Evolutionary conservation across 306 rosid species (phyloP), one percentile per base, ranked within the genome.

Genomic region (Rubus parviflorus): DNA sequence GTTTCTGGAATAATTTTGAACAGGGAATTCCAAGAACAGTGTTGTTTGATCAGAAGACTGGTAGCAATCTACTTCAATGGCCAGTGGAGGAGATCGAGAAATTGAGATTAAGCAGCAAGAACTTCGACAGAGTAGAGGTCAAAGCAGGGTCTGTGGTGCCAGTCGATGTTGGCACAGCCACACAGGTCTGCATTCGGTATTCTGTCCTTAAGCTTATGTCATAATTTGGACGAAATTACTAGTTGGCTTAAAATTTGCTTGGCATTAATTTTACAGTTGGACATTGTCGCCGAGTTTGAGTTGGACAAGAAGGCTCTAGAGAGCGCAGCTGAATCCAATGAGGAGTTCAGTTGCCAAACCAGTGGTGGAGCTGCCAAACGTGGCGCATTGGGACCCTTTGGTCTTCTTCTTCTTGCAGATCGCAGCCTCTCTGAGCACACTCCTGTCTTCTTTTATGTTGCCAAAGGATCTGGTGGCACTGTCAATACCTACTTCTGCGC

Each of bases 381-480:
- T 4, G 97, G 92, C 15, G 93, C 97, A 13, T 78, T 95, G 54
- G 98, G 98, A 77, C 98, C 98, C 56, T 95, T 92, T 64, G 98
- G 98, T 77, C 81, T 95, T 78, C 70, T 86, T 62, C 91, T 95
- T 76, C 87, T 95, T 25, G 98, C 97, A 23, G 95, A 95, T 72
- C 77, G 82, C 0, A 83, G 40, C 70, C 95, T 85, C 45, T 76
- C 92, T 3, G 98, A 95, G 76, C 85, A 81, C 11, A 95, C 97
- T 80, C 92, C 98, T 11, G 85, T 90, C 2, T 95, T 89, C 85
- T 92, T 95, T 52, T 95, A 89, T 80, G 81, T 90, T 62, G 83
- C 66, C 43, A 92, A 89, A 84, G 93, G 89, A 69, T 58, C 79
- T 37, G 78, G 85, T 46, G 95, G 93, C 80, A 81, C 67, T 68